Evolutionary conservation across 2,329 filamentous ascomycete species (phyloP), one percentile per base, ranked within the genome.

Genomic region (Sporothrix luriei): DNA sequence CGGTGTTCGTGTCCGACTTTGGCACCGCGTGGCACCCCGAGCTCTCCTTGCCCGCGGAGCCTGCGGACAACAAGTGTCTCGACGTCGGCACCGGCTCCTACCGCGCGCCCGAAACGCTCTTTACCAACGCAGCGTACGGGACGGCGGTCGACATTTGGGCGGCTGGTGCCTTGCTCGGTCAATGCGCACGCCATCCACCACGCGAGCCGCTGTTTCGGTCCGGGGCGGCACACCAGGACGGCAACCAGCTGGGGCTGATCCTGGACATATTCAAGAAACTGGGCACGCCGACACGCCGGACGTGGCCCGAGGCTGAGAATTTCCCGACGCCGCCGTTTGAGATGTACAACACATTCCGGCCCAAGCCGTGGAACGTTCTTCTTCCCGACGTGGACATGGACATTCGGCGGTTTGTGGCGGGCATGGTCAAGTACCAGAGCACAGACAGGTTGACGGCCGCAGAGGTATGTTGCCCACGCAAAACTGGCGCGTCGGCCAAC

Each of bases 41-140:
- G 13, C 75, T 85, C 70, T 84, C 87, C 5, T 79, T 82, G 26
- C 79, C 81, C 3, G 85, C 86, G 16, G 95, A 99, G 77, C 82
- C 87, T 1, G 76, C 82, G 10, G 78, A 87, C 68, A 76, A 83
- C 68, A 98, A 98, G 79, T 91, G 97, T 67, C 90, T 95, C 9
- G 96, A 99, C 77, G 91, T 99, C 33, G 95, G 95, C 48, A 98
- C 94, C 1, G 94, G 94, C 0, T 88, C 91, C 64, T 99, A 99
- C 80, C 88, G 96, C 24, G 74, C 94, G 0, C 95, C 95, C 0
- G 96, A 99, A 76, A 86, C 94, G 0, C 83, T 99, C 7, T 98
- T 99, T 77, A 95, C 93, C 0, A 85, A 94, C 78, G 88, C 85
- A 65, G 81, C 83, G 0, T 99, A 99, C 76, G 86, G 85, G 2